Evolutionary conservation across 176 grass and related monocot species (phyloP).

Genomic region (Oryza rufipogon): DNA sequence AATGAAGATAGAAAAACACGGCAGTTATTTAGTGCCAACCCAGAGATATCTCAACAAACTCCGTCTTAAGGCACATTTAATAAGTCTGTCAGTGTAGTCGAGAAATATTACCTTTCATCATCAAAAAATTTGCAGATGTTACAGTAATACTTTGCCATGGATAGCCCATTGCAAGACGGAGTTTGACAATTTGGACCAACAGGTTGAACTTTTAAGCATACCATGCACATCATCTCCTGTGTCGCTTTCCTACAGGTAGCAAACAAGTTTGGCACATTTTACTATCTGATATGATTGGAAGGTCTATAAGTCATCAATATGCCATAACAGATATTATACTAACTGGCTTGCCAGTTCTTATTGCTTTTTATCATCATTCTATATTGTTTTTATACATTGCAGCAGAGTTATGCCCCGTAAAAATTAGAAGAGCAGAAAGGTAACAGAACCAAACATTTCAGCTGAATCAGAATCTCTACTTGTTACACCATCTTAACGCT

Average conservation of each 20-base stretch:
- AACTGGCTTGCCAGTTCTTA: background rate
- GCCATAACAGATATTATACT: background rate
- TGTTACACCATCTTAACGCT: background rate
- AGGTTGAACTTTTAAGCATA: slow-evolving; percentile 85
- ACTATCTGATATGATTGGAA: slow-evolving; percentile 24
- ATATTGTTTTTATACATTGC: slow-evolving; percentile 5
- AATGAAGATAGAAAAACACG: background rate
- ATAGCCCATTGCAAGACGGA: slow-evolving; percentile 61
- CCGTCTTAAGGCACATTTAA: background rate
- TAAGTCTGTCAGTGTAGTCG: background rate
- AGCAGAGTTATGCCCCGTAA: background rate
- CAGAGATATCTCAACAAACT: background rate
- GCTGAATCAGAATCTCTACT: background rate
- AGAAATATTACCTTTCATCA: slow-evolving; percentile 86
- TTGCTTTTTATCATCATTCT: slow-evolving; percentile 9
- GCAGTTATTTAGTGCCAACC: background rate
- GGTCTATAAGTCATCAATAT: slow-evolving; percentile 23
- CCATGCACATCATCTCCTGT: slow-evolving; percentile 99
- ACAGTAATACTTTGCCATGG: slow-evolving; percentile 98
- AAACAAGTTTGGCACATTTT: slow-evolving; percentile 22
- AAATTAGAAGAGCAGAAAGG: slow-evolving; percentile 9
- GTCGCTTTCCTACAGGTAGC: slow-evolving; percentile 80
- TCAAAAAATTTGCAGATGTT: slow-evolving; percentile 99
- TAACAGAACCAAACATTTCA: slow-evolving; percentile 31
- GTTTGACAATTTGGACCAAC: slow-evolving; percentile 84